Evolutionary conservation across 2,329 filamentous ascomycete genomes (phyloP).

Genomic region (Fusarium dlaminii): DNA sequence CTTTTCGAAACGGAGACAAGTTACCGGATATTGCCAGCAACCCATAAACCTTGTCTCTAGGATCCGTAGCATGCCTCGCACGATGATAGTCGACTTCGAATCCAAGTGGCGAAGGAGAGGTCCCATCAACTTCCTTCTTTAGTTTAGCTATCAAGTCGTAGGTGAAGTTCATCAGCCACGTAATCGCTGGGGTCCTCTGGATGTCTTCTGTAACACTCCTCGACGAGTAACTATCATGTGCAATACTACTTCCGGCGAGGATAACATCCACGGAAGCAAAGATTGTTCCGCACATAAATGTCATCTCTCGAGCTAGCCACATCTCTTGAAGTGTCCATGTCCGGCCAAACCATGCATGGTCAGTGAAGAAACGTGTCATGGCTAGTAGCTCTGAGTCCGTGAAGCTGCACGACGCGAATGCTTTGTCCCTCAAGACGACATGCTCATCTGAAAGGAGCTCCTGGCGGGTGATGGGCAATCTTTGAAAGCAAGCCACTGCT

Average conservation of each 20-base stretch:
- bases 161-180: background rate
- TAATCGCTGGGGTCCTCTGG: background rate
- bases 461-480: background rate
- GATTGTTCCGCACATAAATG: background rate
- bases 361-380: background rate
- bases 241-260: background rate
- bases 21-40: conserved; percentile 1
- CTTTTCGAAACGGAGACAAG: fast-evolving
- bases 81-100: background rate
- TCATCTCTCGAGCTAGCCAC: background rate
- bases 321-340: conserved; percentile 9
- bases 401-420: background rate
- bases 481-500: background rate
- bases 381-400: background rate
- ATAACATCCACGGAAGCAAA: background rate
- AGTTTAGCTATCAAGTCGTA: background rate
- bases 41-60: background rate
- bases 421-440: background rate
- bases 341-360: background rate
- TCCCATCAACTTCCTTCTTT: background rate
- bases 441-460: background rate
- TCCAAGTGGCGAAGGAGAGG: background rate
- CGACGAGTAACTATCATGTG: background rate
- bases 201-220: background rate
- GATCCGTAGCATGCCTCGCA: background rate